A percentile compares a stretch with the other conserved stretches of the same genome.
Evolutionary conservation across 495 filamentous ascomycete genomes (phyloP).

Genomic region (Cercophora newfieldiana): DNA sequence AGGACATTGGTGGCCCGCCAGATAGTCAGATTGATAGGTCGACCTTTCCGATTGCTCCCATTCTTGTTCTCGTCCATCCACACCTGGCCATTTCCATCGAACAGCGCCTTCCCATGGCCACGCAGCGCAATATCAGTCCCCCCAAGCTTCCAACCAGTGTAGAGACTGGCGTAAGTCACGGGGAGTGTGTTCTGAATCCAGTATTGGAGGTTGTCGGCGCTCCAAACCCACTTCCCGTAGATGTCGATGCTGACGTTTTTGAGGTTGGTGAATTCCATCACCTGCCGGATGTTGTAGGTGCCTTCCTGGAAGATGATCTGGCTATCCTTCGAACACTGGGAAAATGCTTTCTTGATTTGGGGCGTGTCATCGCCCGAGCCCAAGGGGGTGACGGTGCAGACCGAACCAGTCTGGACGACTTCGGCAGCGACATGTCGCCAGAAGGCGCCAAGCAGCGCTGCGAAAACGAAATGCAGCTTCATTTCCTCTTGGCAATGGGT

Average conservation of each 20-base stretch:
- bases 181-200: slow-evolving; percentile 38
- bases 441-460: neutral
- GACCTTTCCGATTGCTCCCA: slow-evolving; percentile 36
- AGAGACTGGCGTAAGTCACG: slow-evolving; percentile 40
- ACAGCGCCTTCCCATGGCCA: slow-evolving; percentile 42
- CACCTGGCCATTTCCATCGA: slow-evolving; percentile 45
- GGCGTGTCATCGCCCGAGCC: slow-evolving; percentile 37
- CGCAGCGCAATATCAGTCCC: slow-evolving; percentile 39
- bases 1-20: slow-evolving; percentile 43
- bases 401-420: neutral
- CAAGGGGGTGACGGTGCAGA: slow-evolving; percentile 2
- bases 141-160: slow-evolving; percentile 44
- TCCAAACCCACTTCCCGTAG: slow-evolving; percentile 42
- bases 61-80: slow-evolving; percentile 45
- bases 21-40: slow-evolving; percentile 44
- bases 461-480: neutral
- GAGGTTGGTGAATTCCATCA: slow-evolving; percentile 45
- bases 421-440: neutral
- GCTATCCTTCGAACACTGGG: slow-evolving; percentile 38
- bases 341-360: slow-evolving; percentile 46
- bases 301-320: slow-evolving; percentile 41
- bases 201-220: slow-evolving; percentile 41
- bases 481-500: neutral
- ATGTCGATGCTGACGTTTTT: slow-evolving; percentile 44
- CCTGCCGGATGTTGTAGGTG: slow-evolving; percentile 44